A percentile compares a stretch with the other conserved stretches of the same genome.
Conservation (phyloP, 192 early-diverging fungal species). For the Geranomyces variabilis region DNA sequence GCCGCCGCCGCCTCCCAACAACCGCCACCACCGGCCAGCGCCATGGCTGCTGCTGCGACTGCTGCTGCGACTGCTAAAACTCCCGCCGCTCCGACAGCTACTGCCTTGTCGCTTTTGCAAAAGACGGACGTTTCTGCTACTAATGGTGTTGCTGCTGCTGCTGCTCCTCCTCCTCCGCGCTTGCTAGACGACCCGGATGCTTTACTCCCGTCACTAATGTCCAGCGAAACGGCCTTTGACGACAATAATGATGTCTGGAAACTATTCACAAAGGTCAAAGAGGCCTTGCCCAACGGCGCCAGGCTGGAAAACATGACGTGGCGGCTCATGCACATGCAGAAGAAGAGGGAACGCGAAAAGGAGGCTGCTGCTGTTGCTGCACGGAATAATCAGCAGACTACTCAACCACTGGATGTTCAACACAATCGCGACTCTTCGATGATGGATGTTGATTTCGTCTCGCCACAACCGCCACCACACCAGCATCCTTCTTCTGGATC, state of each 20-base stretch:
- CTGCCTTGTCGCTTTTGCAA: neutral
- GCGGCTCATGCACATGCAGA: slow-evolving; percentile 78
- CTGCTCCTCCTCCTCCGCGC: neutral
- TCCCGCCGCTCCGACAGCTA: neutral
- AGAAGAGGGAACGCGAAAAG: slow-evolving; percentile 43
- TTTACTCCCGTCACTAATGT: slow-evolving; percentile 34
- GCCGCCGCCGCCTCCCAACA: neutral
- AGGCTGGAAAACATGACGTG: slow-evolving; percentile 83
- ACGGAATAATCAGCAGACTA: too few species aligned
- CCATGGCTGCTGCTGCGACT: neutral
- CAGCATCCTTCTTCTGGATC: neutral
- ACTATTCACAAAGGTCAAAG: slow-evolving; percentile 80
- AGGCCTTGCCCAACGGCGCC: slow-evolving; percentile 74
- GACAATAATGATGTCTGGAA: slow-evolving; percentile 69
- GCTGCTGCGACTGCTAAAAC: neutral
- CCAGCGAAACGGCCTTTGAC: slow-evolving; percentile 17
- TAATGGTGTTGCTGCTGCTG: neutral
- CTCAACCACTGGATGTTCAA: too few species aligned
- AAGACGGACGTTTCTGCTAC: neutral
- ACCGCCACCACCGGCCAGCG: neutral
- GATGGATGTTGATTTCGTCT: neutral
- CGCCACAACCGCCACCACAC: neutral
- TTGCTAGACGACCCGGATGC: slow-evolving; percentile 23
- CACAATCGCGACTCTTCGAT: neutral
- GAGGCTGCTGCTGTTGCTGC: slow-evolving; percentile 2